These are phyloP conservation scores for Pharus latifolius DNA, from an alignment of 176 grass and related monocot genomes.

Conservation along the genomic window DNA sequence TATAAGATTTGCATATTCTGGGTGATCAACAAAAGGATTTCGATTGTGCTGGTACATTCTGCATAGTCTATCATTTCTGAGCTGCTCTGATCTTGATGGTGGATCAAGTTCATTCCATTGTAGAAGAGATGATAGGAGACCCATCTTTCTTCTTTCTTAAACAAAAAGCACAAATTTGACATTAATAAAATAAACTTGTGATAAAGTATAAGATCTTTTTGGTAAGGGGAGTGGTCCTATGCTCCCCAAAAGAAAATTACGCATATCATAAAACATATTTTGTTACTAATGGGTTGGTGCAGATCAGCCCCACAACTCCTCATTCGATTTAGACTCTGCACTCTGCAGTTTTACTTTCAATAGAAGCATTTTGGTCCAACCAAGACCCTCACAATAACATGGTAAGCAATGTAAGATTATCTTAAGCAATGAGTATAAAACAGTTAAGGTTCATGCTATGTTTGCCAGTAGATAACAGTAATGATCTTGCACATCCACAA, in stretches of 20 bases:
- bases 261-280: too few relatives aligned
- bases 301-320: too few relatives aligned
- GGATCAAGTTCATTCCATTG: slow-evolving; percentile 68
- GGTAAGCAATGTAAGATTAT: not conserved
- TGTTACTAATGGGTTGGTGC: too few relatives aligned
- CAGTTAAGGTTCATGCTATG: not conserved
- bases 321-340: too few relatives aligned
- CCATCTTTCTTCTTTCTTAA: slow-evolving; percentile 53
- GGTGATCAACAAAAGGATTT: slow-evolving; percentile 78
- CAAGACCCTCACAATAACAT: not conserved
- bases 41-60: slow-evolving; percentile 65
- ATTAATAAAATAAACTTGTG: not conserved
- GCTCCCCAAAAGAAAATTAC: too few relatives aligned
- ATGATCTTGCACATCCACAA: too few relatives aligned
- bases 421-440: not conserved
- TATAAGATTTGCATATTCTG: slow-evolving; percentile 60
- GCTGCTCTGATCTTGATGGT: slow-evolving; percentile 50
- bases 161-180: slow-evolving; percentile 4
- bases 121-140: slow-evolving; percentile 55
- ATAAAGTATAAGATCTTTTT: not conserved
- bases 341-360: too few relatives aligned
- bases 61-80: slow-evolving; percentile 58
- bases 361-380: too few relatives aligned
- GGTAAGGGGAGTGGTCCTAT: too few relatives aligned
- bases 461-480: too few relatives aligned